A percentile compares a stretch with the other conserved stretches of the same genome.
Conservation (phyloP, 1,284 basidiomycete genomes). For the Cryptococcus sp. region DNA sequence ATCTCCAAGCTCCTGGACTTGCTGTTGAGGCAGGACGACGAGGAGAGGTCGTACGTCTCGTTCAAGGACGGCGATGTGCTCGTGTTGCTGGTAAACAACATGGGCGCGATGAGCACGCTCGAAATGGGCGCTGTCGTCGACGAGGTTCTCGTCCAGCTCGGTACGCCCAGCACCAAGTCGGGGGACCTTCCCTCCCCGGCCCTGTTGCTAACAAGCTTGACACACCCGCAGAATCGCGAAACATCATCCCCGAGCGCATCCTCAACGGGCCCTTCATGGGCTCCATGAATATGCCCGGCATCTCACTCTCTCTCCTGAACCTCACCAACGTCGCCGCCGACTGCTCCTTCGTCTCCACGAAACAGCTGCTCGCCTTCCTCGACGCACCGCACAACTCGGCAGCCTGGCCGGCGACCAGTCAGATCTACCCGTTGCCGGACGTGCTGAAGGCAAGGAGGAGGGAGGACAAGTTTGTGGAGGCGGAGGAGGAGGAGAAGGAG, state of each 20-base stretch:
- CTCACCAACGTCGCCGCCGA: conserved; percentile 46
- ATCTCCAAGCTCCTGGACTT: conserved; percentile 41
- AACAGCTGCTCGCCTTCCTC: conserved; percentile 48
- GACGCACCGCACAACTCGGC: conserved; percentile 52
- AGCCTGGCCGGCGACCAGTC: conserved; percentile 50
- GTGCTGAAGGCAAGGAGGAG: conserved; percentile 26
- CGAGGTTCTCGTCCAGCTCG: conserved; percentile 50
- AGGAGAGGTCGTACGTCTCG: conserved; percentile 51
- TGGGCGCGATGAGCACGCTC: conserved; percentile 52
- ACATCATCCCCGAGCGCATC: conserved; percentile 49
- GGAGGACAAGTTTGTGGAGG: conserved; percentile 36
- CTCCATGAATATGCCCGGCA: conserved; percentile 54
- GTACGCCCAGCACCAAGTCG: conserved; percentile 16
- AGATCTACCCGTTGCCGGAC: conserved; percentile 33
- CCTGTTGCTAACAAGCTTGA: no score
- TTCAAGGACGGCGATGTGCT: conserved; percentile 50
- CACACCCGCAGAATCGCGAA: conserved; percentile 20
- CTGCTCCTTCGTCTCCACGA: conserved; percentile 18
- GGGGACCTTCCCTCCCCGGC: not conserved
- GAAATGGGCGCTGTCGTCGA: conserved; percentile 53
- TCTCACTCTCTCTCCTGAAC: conserved; percentile 52
- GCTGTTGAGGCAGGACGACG: conserved; percentile 50
- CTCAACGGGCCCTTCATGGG: conserved; percentile 53
- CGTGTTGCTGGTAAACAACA: conserved; percentile 52
- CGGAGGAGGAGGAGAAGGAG: conserved; percentile 32